Percentiles rank a stretch among this genome's conserved stretches.
These are phyloP conservation scores for Larix kaempferi DNA, from an alignment of 75 land plant genomes.

Conservation along the genomic window DNA sequence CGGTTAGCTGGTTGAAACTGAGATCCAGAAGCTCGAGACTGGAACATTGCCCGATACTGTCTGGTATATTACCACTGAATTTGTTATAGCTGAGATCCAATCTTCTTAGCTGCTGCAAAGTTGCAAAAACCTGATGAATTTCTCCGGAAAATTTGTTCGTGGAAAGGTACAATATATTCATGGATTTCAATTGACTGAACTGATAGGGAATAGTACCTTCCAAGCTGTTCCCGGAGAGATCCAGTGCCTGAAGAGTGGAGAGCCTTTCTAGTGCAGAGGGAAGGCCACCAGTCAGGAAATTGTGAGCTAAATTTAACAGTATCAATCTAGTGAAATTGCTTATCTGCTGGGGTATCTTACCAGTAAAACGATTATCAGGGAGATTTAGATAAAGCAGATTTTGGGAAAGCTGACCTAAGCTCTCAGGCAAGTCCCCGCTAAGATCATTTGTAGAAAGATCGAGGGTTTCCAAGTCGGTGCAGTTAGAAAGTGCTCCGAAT, in stretches of 20 bases:
- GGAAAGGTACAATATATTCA: neutral
- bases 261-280: constrained; percentile 21
- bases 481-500: too few species aligned
- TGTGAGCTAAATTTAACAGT: neutral
- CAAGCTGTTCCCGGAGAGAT: neutral
- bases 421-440: constrained; percentile 10
- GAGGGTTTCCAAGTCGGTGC: constrained; percentile 8
- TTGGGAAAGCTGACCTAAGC: neutral
- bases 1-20: constrained; percentile 16
- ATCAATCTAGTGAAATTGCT: neutral
- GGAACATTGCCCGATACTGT: constrained; percentile 14
- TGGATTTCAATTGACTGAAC: constrained; percentile 5
- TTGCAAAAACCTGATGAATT: neutral
- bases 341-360: constrained; percentile 15
- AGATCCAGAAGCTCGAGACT: constrained; percentile 5
- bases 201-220: constrained; percentile 4
- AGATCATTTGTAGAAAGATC: constrained; percentile 9
- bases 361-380: constrained; percentile 14
- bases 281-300: constrained; percentile 11
- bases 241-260: constrained; percentile 13
- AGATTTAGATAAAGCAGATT: constrained; percentile 9
- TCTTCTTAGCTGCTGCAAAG: too few species aligned
- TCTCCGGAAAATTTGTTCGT: neutral
- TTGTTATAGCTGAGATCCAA: neutral
- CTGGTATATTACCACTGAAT: constrained; percentile 9